A percentile compares a stretch with the other conserved stretches of the same genome.
Conservation (phyloP, 225 moss, liverwort and hornwort genomes). For the Bryum argenteum region DNA sequence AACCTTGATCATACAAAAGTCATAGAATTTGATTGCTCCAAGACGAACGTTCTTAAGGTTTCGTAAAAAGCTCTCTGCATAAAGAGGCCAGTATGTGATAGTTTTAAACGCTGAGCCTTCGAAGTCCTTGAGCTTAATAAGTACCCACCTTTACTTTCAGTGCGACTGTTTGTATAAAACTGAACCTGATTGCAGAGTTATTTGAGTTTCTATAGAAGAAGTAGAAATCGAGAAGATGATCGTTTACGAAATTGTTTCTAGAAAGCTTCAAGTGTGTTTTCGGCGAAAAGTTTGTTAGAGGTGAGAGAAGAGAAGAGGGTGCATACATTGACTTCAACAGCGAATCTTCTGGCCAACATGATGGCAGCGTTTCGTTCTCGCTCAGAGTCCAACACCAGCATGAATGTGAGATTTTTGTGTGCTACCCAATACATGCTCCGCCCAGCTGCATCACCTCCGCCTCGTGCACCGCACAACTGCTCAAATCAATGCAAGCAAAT, state of each 20-base stretch:
- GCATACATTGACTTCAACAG: conserved; percentile 51
- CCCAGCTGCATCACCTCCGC: conserved; percentile 55
- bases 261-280: background rate
- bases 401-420: conserved; percentile 55
- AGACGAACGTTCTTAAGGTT: no score
- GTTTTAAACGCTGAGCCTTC: no score
- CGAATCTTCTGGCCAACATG: conserved; percentile 60
- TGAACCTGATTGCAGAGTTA: no score
- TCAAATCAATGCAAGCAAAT: background rate
- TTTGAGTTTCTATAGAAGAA: no score
- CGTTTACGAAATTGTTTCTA: background rate
- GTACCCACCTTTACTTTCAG: no score
- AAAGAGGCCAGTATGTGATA: no score
- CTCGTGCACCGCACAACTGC: conserved; percentile 65
- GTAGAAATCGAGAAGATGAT: no score
- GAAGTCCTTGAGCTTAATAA: no score
- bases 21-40: no score
- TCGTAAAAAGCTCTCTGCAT: no score
- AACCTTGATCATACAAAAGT: no score
- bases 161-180: no score
- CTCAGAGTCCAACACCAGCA: conserved; percentile 59
- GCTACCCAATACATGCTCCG: conserved; percentile 65
- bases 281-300: background rate
- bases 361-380: conserved; percentile 60
- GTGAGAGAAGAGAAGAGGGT: background rate